A percentile compares a stretch with the other conserved stretches of the same genome.
Conservation (phyloP, 345 rosid genomes). For the Acer negundo region DNA sequence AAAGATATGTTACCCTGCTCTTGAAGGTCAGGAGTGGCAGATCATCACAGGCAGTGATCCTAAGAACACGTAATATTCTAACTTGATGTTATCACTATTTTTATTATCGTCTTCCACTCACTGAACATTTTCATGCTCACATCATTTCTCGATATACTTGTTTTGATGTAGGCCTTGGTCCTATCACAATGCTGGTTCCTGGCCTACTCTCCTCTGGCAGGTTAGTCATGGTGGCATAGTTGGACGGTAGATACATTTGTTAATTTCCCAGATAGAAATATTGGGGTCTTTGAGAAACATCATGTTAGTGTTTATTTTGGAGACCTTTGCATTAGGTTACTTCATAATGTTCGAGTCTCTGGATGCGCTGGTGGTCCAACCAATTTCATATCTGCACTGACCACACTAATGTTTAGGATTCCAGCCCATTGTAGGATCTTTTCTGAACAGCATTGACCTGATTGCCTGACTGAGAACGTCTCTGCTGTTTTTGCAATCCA, state of each 20-base stretch:
- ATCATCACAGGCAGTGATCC: conserved; percentile 93
- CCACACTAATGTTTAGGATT: neutral
- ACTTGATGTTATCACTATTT: conserved; percentile 7
- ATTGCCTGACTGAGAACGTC: neutral
- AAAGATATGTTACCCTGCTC: conserved; percentile 86
- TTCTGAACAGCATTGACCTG: neutral
- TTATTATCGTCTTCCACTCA: neutral
- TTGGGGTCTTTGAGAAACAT: neutral
- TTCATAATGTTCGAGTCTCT: neutral
- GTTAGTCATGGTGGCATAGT: conserved; percentile 38
- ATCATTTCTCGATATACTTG: neutral
- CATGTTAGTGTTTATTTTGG: neutral
- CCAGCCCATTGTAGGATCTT: neutral
- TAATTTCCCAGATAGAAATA: neutral
- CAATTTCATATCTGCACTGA: neutral
- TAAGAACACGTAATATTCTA: conserved; percentile 69
- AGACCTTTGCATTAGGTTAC: neutral
- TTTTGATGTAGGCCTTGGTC: conserved; percentile 82
- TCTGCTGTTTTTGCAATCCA: neutral
- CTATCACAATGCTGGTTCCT: conserved; percentile 93
- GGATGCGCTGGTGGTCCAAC: neutral
- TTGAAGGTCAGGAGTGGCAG: conserved; percentile 86
- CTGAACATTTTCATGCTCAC: neutral
- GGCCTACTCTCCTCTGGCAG: conserved; percentile 98
- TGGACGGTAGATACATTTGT: neutral